Evolutionary conservation across 176 grass and related monocot species (phyloP), one percentile per base, ranked within the genome.

Genomic region (Thinopyrum elongatum): DNA sequence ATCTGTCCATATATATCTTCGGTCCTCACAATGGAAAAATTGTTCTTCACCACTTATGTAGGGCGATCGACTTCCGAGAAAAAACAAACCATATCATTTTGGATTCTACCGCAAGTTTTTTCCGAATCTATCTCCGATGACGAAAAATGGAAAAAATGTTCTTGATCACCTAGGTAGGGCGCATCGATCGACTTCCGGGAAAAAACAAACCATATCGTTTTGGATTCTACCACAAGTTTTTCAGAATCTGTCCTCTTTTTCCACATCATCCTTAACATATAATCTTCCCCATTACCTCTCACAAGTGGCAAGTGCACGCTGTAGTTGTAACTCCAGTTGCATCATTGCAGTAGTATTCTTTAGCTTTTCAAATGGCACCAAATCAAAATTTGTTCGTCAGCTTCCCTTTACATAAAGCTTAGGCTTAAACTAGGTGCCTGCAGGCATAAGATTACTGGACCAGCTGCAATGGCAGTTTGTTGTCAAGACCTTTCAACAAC

Each of bases 351-450:
- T 65, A 8, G 28, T 83, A 17, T 70, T 82, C 0, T 84, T 80
- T 77, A 28, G 13, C 47, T 85, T 76, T 59, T 81, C 78, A 85
- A 47, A 59, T 82, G 63, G 33, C 62, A 85, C 71, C 82, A 65
- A 91, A 82, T 82, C 28, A 35, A 85, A 85, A 44, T 33, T 78
- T 84, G 78, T 87, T 84, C 59, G 57, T 69, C 41, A 51, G 44
- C 65, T 71, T 70, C 21, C 53, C 62, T 91, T 90, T 82, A 55
- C 82, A 62, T 28, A 85, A 91, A 91, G 85, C 33, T 44, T 35
- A 29, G 58, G 10, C 77, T 85, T 78, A 82, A 77, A 91, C 17
- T 65, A 85, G 63, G 70, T 29, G 62, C 42, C 70, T 88, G 38
- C 35, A 47, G 60, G 81, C 76, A 81, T 74, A 81, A 59, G 35